Evolutionary conservation across 352 stramenopile genomes (phyloP), one percentile per base, ranked within the genome.

Genomic region (Phytophthora pini): DNA sequence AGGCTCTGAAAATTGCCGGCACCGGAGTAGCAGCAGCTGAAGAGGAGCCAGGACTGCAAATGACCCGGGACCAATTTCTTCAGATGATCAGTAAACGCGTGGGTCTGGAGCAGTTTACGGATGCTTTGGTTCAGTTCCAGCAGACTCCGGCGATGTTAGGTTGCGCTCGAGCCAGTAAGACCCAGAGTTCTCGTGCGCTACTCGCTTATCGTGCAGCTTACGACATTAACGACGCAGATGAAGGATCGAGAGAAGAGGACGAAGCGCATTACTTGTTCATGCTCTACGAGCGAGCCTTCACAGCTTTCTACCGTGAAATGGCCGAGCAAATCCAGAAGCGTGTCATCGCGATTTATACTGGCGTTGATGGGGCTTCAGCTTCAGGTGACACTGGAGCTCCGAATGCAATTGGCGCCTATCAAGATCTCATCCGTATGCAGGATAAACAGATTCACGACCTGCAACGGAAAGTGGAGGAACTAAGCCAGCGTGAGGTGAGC

Each of bases 371-470:
- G 12, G 46, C 57, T 41, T 22, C 43, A 22, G 45, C 32, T 34
- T 64, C 47, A 29, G 22, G 49, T 6, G 54, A 73, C 24, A 58
- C 64, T 15, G 55, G 58, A 12, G 39, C 51, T 27, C 36, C 40
- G 17, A 77, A 68, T 49, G 68, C 80, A 11, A 70, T 84, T 9
- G 61, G 69, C 29, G 82, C 84, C 3, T 94, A 94, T 39, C 83
- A 92, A 36, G 83, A 94, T 49, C 73, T 94, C 26, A 94, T 94
- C 53, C 82, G 86, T 5, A 88, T 92, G 62, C 86, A 94, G 65
- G 86, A 94, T 43, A 80, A 87, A 47, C 79, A 92, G 38, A 79
- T 93, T 44, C 71, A 86, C 5, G 73, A 84, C 17, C 57, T 94
- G 4, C 64, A 90, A 56, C 56, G 68, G 13, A 57, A 79, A 60